phyloP scores from a whole-genome alignment of 106 monocot species.

The Narthecium ossifragum region DNA sequence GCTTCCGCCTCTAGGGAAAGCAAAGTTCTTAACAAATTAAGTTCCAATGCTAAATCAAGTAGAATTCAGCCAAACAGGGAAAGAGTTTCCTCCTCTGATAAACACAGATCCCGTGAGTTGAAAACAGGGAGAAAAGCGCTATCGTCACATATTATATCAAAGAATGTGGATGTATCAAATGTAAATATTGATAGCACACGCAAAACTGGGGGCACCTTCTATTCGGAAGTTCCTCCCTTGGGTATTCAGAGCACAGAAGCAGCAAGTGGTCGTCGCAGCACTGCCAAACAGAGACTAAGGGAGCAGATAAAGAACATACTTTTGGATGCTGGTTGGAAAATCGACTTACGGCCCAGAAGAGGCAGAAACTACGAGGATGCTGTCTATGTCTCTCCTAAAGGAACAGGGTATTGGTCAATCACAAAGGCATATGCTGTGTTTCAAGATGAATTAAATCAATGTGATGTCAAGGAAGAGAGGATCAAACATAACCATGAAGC shows the following conservation, averaged over 20 bases:
- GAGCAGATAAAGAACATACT: constrained; percentile 56
- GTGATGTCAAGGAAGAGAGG: background rate
- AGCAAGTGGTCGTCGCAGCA: constrained; percentile 10
- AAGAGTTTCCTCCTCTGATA: constrained; percentile 1
- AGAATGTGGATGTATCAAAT: background rate
- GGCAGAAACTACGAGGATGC: constrained; percentile 54
- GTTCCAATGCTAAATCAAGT: background rate
- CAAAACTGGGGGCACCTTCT: background rate
- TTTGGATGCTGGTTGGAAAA: constrained; percentile 68
- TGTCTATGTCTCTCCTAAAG: constrained; percentile 67
- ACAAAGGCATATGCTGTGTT: constrained; percentile 64
- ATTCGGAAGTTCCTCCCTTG: background rate
- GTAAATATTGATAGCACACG: background rate
- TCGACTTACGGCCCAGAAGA: constrained; percentile 55
- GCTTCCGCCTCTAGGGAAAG: background rate
- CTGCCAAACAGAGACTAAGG: constrained; percentile 43
- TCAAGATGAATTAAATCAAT: constrained; percentile 8
- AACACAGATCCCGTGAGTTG: constrained; percentile 3
- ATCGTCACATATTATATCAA: background rate
- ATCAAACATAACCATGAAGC: constrained; percentile 6
- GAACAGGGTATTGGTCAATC: constrained; percentile 69
- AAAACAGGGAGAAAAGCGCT: background rate
- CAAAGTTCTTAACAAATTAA: constrained; percentile 1
- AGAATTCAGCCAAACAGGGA: background rate
- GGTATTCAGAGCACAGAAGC: constrained; percentile 9